Base-by-base conservation (phyloP, 495 filamentous ascomycete species). In the Podospora bellae-mahoneyi region DNA sequence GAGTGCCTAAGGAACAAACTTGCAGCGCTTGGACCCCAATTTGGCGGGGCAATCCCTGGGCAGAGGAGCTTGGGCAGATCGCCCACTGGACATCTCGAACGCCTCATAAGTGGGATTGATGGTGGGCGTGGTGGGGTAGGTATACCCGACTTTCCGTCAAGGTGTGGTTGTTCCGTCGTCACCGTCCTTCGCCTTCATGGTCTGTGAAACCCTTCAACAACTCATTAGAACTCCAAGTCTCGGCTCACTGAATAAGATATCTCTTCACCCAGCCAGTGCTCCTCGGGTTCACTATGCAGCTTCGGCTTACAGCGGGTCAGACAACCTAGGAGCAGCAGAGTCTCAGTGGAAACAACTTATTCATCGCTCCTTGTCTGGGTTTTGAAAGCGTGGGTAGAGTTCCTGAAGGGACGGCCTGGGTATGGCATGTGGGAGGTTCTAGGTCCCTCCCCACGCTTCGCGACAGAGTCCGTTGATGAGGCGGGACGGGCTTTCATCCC, bases 1-100 rank as follows among this genome's bases (percentile, higher is more conserved):
- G 30, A 32, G 61, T 34, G 68, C 65, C 69, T 67, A 62, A 70
- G 65, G 65, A 70, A 60, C 30, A n/a, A 64, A 65, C 39, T 48
- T 16, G 39, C 39, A 48, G 16, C 34, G 18, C 28, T 32, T 48
- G 27, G 69, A 61, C 48, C 61, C 39, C 57, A 54, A 28, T 18
- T 18, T 64, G 66, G 66, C 53, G 66, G 66, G 66, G 66, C 26
- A 16, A 23, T 23, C 23, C 23, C 23, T 23, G 23, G 23, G 1
- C 56, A 60, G 65, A 48, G 54, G 54, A 62, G 61, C 20, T 30
- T 27, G 4, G 18, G 19, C 64, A 65, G 16, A 48, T 16, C 9
- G 5, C 7, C 15, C 39, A 10, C 15, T 18, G 64, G 20, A 5
- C 2, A 10, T 30, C 26, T 53, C 9, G 39, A 48, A 48, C 39